A percentile compares a stretch with the other conserved stretches of the same genome.
Conservation (phyloP, 2,329 filamentous ascomycete genomes). For the Paraconiothyrium sp. region DNA sequence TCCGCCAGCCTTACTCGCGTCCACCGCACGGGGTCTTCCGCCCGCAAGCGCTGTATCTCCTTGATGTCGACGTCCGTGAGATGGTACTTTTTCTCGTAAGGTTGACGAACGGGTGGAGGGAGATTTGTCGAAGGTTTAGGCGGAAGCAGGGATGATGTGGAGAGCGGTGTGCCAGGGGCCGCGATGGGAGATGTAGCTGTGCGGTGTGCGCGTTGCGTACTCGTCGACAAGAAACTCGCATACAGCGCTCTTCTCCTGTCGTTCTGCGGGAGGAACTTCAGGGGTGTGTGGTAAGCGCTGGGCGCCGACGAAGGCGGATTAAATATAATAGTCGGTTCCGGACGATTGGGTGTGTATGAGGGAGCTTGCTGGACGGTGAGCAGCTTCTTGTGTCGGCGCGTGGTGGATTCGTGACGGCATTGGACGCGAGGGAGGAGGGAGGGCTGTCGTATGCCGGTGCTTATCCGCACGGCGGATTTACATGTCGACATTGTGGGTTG, state of each 20-base stretch:
- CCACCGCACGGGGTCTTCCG: slow-evolving; percentile 66
- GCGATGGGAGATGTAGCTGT: slow-evolving; percentile 36
- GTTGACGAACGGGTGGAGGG: slow-evolving; percentile 60
- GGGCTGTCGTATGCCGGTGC: slow-evolving; percentile 26
- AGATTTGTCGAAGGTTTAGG: slow-evolving; percentile 45
- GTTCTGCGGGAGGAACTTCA: slow-evolving; percentile 69
- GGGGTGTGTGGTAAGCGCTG: slow-evolving; percentile 70
- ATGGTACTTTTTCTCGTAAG: slow-evolving; percentile 69
- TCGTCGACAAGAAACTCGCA: slow-evolving; percentile 40
- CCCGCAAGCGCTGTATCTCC: slow-evolving; percentile 66
- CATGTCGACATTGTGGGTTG: slow-evolving; percentile 46
- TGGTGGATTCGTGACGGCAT: slow-evolving; percentile 55
- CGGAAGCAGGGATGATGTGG: slow-evolving; percentile 28
- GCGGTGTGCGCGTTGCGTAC: slow-evolving; percentile 32
- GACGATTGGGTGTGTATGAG: slow-evolving; percentile 49
- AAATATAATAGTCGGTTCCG: slow-evolving; percentile 58
- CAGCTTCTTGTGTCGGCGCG: slow-evolving; percentile 58
- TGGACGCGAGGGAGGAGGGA: slow-evolving; percentile 39
- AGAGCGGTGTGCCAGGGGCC: slow-evolving; percentile 42
- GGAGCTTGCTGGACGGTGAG: slow-evolving; percentile 56
- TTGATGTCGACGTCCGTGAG: slow-evolving; percentile 65
- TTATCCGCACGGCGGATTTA: slow-evolving; percentile 40
- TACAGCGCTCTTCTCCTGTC: slow-evolving; percentile 64
- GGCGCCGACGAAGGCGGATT: slow-evolving; percentile 73
- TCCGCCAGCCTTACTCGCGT: slow-evolving; percentile 67